phyloP scores from a whole-genome alignment of 176 grass and related monocot genomes.

The Phragmites australis region DNA sequence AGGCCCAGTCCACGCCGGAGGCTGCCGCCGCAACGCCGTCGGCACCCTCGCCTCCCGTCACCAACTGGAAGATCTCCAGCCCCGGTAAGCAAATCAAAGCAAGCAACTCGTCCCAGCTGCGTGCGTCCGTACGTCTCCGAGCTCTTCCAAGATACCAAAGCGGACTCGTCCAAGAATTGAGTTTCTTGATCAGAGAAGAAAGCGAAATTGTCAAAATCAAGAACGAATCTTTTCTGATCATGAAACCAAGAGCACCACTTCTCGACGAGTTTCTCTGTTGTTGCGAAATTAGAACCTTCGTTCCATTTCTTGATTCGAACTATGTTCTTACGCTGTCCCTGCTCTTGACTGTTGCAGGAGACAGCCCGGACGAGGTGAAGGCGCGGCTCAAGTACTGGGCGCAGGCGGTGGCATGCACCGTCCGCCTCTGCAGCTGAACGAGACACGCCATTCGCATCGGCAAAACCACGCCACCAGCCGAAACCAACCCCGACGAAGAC shows the following conservation, averaged over 20 bases:
- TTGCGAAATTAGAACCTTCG: background rate
- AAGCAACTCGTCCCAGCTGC: too few relatives aligned
- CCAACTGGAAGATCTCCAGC: conserved; percentile 56
- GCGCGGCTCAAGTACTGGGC: conserved; percentile 55
- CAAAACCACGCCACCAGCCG: background rate
- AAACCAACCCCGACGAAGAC: background rate
- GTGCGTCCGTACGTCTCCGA: background rate
- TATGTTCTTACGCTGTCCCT: background rate
- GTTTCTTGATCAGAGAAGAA: background rate
- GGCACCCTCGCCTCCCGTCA: background rate
- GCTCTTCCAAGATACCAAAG: background rate
- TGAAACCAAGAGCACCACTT: background rate
- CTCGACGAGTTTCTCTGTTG: background rate
- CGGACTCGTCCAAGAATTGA: background rate
- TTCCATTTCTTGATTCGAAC: too few relatives aligned
- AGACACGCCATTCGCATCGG: background rate
- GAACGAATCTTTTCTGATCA: background rate
- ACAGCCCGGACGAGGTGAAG: conserved; percentile 53
- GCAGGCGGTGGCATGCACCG: conserved; percentile 53
- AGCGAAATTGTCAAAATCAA: background rate
- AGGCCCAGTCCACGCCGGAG: background rate
- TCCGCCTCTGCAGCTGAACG: conserved; percentile 44
- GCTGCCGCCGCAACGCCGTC: too few relatives aligned
- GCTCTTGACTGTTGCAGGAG: background rate
- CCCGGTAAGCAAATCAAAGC: conserved; percentile 24